Base-by-base conservation (phyloP, 2,329 filamentous ascomycete genomes). In the Ophiostoma novo-ulmi region DNA sequence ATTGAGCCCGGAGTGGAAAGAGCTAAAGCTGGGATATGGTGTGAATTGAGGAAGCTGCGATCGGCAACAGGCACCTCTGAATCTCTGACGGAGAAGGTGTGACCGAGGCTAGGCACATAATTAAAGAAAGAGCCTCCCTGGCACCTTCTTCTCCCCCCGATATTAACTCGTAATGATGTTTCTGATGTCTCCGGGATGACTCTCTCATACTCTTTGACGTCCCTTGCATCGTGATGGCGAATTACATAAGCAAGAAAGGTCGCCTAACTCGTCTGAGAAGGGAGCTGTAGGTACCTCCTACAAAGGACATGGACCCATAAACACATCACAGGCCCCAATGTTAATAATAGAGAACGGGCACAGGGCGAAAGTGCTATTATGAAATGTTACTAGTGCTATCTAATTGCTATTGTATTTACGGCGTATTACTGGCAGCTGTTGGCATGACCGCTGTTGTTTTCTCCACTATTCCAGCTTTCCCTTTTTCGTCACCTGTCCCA, bases 401-500 rank as follows among this genome's bases (percentile, higher is more conserved):
- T 22, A 11, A 58, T 58, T 58, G 52, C 44, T 48, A 26, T 58
- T 58, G 52, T 13, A 58, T 58, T 58, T 58, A 26, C 61, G 31
- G 61, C 31, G 61, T 39, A 41, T 67, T 67, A 67, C 65, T 41
- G 65, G 22, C 39, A 67, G 22, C 52, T 58, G 17, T 58, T 58
- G 44, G 44, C 44, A 48, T 48, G 44, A 20, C 17, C 38, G 65
- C n/a, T 65, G 63, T 65, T 65, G 10, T 39, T 14, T 65, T 39
- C 63, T 67, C 65, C 38, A 67, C 65, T 48, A 11, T 14, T 10
- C 65, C 38, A 26, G n/a, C 63, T 65, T 65, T 65, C 36, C 63
- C 63, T 65, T 22, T 44, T 44, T 66, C 20, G 65, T 67, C 65
- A 67, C 65, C 65, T 67, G 65, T 48, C 17, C 44, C 14, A 48